Conservation (phyloP, 305 asterid species). For the Salvia sclarea region DNA sequence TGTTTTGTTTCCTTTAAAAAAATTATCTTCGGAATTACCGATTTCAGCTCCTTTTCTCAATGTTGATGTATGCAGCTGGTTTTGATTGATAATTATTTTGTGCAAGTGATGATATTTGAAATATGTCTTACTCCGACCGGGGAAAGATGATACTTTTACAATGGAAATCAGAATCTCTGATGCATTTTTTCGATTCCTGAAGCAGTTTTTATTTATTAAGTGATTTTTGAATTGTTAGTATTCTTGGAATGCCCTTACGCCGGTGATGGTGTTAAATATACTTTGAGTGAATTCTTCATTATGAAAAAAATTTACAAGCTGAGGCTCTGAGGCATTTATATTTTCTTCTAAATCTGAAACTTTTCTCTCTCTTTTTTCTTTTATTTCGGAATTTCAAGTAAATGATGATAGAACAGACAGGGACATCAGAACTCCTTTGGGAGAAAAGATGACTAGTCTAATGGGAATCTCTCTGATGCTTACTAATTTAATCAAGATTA, state of each 20-base stretch:
- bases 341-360: neutral
- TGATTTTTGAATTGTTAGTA: neutral
- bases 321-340: slow-evolving; percentile 38
- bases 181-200: slow-evolving; percentile 12
- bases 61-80: neutral
- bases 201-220: neutral
- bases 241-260: slow-evolving; percentile 27
- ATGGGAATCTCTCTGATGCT: slow-evolving; percentile 77
- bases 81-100: neutral
- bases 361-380: neutral
- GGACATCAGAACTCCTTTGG: slow-evolving; percentile 54
- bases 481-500: neutral
- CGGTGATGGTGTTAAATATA: slow-evolving; percentile 66
- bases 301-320: slow-evolving; percentile 42
- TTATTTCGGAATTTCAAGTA: slow-evolving; percentile 14
- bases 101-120: slow-evolving; percentile 40
- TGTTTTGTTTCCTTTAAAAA: too few relatives aligned
- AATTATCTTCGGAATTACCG: too few relatives aligned
- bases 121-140: slow-evolving; percentile 38
- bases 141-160: slow-evolving; percentile 39
- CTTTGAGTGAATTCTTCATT: slow-evolving; percentile 46
- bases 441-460: slow-evolving; percentile 46
- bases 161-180: slow-evolving; percentile 68
- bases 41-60: neutral
- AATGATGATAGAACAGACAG: slow-evolving; percentile 62